Evolutionary conservation across 2,329 filamentous ascomycete genomes (phyloP).

Genomic region (Talaromyces sp.): DNA sequence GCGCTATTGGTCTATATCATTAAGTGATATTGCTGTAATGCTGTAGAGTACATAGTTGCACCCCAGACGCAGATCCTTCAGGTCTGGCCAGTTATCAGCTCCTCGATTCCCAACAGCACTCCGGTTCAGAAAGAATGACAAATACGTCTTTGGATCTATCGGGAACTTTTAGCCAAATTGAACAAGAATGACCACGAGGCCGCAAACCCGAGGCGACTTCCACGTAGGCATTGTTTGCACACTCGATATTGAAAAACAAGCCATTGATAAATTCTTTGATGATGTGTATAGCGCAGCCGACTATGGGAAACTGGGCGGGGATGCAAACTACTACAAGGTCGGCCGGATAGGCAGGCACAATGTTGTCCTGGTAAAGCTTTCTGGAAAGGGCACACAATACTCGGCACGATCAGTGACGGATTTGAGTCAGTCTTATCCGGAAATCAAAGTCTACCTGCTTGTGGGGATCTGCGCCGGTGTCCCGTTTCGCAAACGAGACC

Average conservation of each 20-base stretch:
- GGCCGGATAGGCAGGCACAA: constrained; percentile 11
- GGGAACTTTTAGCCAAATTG: neutral
- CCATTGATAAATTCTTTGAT: constrained; percentile 11
- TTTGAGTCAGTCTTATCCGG: neutral
- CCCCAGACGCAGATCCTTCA: neutral
- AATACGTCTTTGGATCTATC: no score
- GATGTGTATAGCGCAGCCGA: constrained; percentile 8
- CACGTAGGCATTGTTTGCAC: constrained; percentile 12
- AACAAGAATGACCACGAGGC: neutral
- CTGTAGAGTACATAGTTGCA: neutral
- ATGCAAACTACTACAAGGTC: constrained; percentile 12
- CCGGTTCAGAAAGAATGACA: no score
- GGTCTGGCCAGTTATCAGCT: neutral
- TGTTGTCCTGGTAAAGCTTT: constrained; percentile 13
- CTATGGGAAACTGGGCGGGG: neutral
- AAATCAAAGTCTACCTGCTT: constrained; percentile 9
- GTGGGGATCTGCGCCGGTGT: constrained; percentile 14
- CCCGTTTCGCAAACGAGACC: neutral
- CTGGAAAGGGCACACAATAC: constrained; percentile 8
- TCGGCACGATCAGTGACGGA: neutral
- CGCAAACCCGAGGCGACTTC: constrained; percentile 11
- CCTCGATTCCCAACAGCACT: neutral
- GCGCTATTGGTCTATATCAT: neutral
- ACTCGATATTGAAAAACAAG: constrained; percentile 10
- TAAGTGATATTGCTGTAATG: neutral